These are phyloP conservation scores for Dictyophora rubrovolvata DNA, from an alignment of 768 basidiomycete species.

Conservation along the genomic window DNA sequence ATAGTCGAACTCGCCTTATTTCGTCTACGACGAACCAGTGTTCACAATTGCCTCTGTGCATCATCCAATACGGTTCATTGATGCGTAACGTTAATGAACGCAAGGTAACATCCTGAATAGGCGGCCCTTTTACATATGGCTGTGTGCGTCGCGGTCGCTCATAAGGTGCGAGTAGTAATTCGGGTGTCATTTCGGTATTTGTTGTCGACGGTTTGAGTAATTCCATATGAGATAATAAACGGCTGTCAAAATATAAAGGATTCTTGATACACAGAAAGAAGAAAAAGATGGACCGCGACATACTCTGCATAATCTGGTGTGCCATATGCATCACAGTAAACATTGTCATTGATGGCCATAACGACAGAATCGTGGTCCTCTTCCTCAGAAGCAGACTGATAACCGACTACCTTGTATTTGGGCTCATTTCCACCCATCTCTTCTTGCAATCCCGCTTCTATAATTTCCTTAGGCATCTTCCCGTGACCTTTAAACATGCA, in stretches of 20 bases:
- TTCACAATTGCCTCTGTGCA: constrained; percentile 76
- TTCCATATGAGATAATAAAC: constrained; percentile 32
- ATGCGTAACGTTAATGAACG: constrained; percentile 48
- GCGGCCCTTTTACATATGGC: constrained; percentile 26
- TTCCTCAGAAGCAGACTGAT: not conserved
- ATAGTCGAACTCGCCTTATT: constrained; percentile 41
- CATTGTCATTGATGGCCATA: constrained; percentile 50
- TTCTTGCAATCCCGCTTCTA: constrained; percentile 15
- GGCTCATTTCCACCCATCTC: not conserved
- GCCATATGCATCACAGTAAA: constrained; percentile 44
- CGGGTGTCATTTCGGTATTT: constrained; percentile 12
- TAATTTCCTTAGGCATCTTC: constrained; percentile 33
- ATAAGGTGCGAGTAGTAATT: constrained; percentile 1
- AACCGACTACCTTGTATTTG: constrained; percentile 4
- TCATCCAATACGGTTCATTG: constrained; percentile 71
- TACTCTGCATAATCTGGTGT: constrained; percentile 50
- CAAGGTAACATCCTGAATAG: constrained; percentile 40
- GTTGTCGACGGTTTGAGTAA: constrained; percentile 16
- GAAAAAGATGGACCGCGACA: constrained; percentile 18
- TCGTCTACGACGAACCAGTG: constrained; percentile 67
- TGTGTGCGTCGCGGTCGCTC: constrained; percentile 16
- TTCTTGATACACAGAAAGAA: not conserved
- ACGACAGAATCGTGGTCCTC: constrained; percentile 18
- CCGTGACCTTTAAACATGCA: constrained; percentile 42
- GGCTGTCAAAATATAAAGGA: constrained; percentile 25